phyloP scores from a whole-genome alignment of 306 rosid genomes.

The Trifolium pratense region DNA sequence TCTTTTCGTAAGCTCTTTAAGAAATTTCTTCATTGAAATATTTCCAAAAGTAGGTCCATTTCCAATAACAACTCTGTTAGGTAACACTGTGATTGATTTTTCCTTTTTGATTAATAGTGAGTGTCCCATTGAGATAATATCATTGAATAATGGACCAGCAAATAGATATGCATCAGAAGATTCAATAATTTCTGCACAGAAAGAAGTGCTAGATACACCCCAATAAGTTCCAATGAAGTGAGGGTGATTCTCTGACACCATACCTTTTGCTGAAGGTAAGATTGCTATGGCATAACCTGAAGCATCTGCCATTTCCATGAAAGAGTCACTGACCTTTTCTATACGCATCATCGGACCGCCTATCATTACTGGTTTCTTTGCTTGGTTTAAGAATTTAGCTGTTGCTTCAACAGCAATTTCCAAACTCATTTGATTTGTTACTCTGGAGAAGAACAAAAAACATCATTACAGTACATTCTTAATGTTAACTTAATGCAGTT shows the following conservation, averaged over 20 bases:
- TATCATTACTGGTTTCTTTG: conserved; percentile 34
- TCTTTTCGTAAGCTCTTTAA: conserved; percentile 21
- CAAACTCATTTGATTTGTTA: conserved; percentile 10
- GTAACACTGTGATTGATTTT: conserved; percentile 15
- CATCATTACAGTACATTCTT: too few relatives aligned
- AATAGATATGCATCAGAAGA: conserved; percentile 33
- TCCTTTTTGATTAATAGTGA: neutral
- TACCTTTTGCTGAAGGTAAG: conserved; percentile 40
- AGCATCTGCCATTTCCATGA: conserved; percentile 31
- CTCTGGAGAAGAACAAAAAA: neutral
- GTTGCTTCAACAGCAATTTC: conserved; percentile 32
- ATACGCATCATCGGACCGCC: conserved; percentile 30
- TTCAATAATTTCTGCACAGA: conserved; percentile 34
- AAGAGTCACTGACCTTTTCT: conserved; percentile 25
- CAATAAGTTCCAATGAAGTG: conserved; percentile 39
- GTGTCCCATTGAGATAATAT: neutral
- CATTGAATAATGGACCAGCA: conserved; percentile 44
- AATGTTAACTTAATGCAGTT: too few relatives aligned
- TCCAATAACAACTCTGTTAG: conserved; percentile 25
- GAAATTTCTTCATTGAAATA: conserved; percentile 32
- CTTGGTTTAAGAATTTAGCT: conserved; percentile 17
- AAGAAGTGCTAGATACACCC: conserved; percentile 34
- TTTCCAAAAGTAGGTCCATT: conserved; percentile 25
- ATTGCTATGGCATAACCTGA: conserved; percentile 28
- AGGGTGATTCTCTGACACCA: conserved; percentile 33